Evolutionary conservation across 495 filamentous ascomycete genomes (phyloP), one percentile per base, ranked within the genome.

Genomic region (Podospora pseudocomata): DNA sequence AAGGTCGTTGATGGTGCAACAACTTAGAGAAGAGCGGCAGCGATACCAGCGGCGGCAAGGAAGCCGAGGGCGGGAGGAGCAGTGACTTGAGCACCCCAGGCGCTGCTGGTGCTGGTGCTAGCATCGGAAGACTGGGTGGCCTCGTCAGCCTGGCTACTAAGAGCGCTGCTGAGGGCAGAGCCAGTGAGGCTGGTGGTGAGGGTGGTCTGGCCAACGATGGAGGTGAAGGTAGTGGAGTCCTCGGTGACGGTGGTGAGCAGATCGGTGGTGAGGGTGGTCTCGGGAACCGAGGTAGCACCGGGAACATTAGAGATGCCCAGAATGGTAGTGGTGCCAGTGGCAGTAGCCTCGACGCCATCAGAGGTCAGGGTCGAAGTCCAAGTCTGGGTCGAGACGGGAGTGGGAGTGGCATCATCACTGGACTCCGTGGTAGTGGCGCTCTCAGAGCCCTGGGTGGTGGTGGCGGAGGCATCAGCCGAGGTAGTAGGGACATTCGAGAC

Each of bases 11-110:
- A 60, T 20, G 34, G 65, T 16, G 67, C 30, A 16, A 27, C 9
- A 23, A 18, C 18, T 75, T 73, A 79, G 23, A 79, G 75, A 28
- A 79, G 67, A 58, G 68, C 67, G 23, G 72, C 75, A 7, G 76
- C 77, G 23, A 79, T 60, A 63, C 77, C 77, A n/a, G 77, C 77
- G 26, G 76, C 77, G 57, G 75, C 76, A 53, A 79, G 30, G 67
- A 77, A 56, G n/a, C 77, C 76, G 53, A 72, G 63, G n/a, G 68
- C 65, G 7, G 77, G 77, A 49, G 73, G 76, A 30, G 72, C 75
- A 1, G 77, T 79, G 49, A 65, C 62, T 57, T 75, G 75, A 49
- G 74, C 65, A 65, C 65, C 74, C 75, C 76, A 13, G 55, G 32
- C 55, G n/a, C n/a, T 58, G 19, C 30, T 72, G 59, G 28, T 68